Evolutionary conservation across 805 yeast species (phyloP).

Genomic region (Candida mattraensis): DNA sequence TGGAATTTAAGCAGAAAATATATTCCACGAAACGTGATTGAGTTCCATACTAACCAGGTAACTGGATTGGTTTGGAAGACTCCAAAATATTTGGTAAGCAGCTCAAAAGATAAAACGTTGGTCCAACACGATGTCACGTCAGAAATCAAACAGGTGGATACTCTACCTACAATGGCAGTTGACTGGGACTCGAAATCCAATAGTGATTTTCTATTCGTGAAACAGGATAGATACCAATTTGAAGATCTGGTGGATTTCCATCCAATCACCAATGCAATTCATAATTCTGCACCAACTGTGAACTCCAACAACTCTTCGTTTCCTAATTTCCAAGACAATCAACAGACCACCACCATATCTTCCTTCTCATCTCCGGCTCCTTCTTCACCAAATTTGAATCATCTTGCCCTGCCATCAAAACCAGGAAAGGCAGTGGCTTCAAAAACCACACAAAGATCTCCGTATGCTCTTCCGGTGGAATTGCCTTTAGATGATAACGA

Average conservation of each 20-base stretch:
- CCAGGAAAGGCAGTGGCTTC: constrained; percentile 19
- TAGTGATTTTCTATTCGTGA: constrained; percentile 50
- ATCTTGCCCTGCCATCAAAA: constrained; percentile 2
- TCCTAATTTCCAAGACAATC: neutral
- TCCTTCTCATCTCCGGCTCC: constrained; percentile 11
- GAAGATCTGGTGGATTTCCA: constrained; percentile 23
- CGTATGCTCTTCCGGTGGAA: constrained; percentile 41
- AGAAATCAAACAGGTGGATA: constrained; percentile 46
- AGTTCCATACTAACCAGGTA: constrained; percentile 47
- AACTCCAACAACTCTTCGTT: neutral
- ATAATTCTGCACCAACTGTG: constrained; percentile 10
- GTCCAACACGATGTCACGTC: constrained; percentile 46
- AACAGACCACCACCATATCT: no score
- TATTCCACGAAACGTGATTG: constrained; percentile 61
- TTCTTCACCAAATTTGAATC: constrained; percentile 16
- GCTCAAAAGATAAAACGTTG: constrained; percentile 50
- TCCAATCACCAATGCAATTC: constrained; percentile 14
- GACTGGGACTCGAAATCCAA: constrained; percentile 55
- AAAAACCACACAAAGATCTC: constrained; percentile 23
- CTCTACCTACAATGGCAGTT: constrained; percentile 49
- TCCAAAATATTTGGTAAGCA: constrained; percentile 46
- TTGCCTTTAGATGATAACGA: constrained; percentile 46
- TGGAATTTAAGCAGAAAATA: constrained; percentile 71
- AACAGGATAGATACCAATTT: constrained; percentile 48
- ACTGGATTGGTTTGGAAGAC: constrained; percentile 60